Conservation (phyloP, 75 land plant genomes). For the Chamaecyparis obtusa region DNA sequence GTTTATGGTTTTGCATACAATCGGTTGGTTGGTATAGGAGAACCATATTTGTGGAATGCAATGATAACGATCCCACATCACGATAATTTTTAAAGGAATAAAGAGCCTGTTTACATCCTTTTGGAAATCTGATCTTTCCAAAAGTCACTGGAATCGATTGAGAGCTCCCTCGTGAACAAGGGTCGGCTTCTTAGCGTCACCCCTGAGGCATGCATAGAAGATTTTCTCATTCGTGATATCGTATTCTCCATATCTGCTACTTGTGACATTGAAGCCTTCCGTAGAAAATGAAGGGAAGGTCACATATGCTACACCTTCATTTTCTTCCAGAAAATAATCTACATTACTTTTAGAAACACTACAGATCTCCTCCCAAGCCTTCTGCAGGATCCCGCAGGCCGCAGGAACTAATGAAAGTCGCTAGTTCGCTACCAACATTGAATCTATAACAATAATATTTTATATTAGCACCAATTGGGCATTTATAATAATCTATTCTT, state of each 20-base stretch:
- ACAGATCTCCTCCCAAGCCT: neutral
- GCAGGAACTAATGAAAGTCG: neutral
- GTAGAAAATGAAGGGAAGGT: neutral
- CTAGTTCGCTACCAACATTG: neutral
- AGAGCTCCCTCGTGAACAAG: constrained; percentile 4
- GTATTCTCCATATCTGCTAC: neutral
- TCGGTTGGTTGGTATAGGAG: too few relatives aligned
- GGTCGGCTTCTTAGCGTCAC: neutral
- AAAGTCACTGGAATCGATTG: neutral
- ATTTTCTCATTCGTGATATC: neutral
- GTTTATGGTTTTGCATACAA: too few relatives aligned
- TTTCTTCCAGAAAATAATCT: neutral
- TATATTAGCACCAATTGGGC: neutral
- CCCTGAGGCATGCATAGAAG: neutral
- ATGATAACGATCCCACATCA: too few relatives aligned
- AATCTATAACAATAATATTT: neutral
- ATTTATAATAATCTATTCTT: neutral
- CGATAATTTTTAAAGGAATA: too few relatives aligned
- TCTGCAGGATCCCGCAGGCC: neutral
- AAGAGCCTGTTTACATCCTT: too few relatives aligned
- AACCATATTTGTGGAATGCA: too few relatives aligned
- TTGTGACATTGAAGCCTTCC: neutral
- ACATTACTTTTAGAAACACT: neutral
- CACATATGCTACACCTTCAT: neutral
- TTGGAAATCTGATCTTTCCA: neutral